These are phyloP conservation scores for Luvunga scandens DNA, from an alignment of 345 rosid species.

Conservation along the genomic window DNA sequence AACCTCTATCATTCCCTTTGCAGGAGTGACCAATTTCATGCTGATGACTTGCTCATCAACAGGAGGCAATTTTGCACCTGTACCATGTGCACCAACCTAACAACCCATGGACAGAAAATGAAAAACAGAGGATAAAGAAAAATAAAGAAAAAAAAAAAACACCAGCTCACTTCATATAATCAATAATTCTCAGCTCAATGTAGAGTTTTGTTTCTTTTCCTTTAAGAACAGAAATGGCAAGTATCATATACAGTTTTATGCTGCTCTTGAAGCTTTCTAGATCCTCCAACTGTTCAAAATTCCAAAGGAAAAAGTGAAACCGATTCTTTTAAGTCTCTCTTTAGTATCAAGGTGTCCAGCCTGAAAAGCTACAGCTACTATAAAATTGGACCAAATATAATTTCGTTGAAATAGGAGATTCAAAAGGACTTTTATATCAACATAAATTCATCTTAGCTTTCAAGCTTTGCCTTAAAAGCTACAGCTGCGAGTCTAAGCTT, in stretches of 20 bases:
- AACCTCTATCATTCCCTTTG: conserved; percentile 82
- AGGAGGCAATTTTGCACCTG: conserved; percentile 94
- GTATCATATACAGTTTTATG: too few species aligned
- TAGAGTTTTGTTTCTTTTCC: not conserved
- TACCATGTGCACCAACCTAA: conserved; percentile 98
- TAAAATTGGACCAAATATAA: too few species aligned
- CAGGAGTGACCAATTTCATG: conserved; percentile 94
- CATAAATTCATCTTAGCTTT: too few species aligned
- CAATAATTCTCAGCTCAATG: not conserved
- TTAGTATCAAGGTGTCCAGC: too few species aligned
- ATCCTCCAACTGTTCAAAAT: not conserved
- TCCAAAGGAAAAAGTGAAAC: not conserved
- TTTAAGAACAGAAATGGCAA: not conserved
- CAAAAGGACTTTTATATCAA: too few species aligned
- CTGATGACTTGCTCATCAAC: conserved; percentile 92
- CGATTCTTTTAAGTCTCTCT: too few species aligned
- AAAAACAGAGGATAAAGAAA: not conserved
- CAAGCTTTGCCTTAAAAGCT: too few species aligned
- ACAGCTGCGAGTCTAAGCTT: too few species aligned
- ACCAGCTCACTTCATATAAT: not conserved
- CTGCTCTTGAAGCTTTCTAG: too few species aligned
- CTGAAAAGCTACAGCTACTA: too few species aligned
- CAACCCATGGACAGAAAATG: conserved; percentile 8
- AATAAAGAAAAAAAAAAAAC: not conserved
- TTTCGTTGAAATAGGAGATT: too few species aligned